These are phyloP conservation scores for Aphanomyces stellatus DNA, from an alignment of 352 stramenopile genomes.

Conservation along the genomic window DNA sequence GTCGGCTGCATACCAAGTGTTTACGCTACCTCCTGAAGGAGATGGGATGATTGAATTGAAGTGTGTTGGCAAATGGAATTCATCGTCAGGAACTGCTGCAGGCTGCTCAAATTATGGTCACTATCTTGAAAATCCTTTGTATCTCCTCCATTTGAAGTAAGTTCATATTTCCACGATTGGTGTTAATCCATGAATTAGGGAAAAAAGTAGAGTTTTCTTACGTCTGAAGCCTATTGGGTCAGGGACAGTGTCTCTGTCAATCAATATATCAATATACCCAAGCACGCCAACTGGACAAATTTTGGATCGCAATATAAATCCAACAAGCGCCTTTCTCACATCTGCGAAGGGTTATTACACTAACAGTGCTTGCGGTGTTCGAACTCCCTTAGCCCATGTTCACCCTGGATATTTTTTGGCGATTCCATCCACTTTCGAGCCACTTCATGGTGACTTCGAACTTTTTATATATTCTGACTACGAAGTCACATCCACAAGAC, in stretches of 20 bases:
- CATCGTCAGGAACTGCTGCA: slow-evolving; percentile 42
- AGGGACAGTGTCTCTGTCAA: slow-evolving; percentile 21
- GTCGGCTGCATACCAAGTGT: slow-evolving; percentile 23
- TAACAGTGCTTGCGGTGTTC: slow-evolving; percentile 43
- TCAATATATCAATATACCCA: slow-evolving; percentile 67
- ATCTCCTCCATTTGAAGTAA: slow-evolving; percentile 41
- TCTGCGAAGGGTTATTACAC: slow-evolving; percentile 53
- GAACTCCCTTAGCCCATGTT: slow-evolving; percentile 30
- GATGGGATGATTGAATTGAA: slow-evolving; percentile 37
- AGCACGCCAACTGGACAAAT: slow-evolving; percentile 48
- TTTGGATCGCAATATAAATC: slow-evolving; percentile 47
- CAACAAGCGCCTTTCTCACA: slow-evolving; percentile 39
- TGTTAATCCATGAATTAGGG: not conserved
- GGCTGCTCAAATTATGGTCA: slow-evolving; percentile 72
- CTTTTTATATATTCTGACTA: slow-evolving; percentile 46
- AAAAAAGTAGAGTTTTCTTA: slow-evolving; percentile 29
- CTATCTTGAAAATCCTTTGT: slow-evolving; percentile 78
- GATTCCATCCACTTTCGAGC: slow-evolving; percentile 71
- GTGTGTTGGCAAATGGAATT: slow-evolving; percentile 42
- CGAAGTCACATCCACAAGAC: slow-evolving; percentile 20
- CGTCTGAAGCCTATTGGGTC: slow-evolving; percentile 25
- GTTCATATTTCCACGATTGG: too few relatives aligned
- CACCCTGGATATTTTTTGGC: slow-evolving; percentile 55
- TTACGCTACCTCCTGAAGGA: slow-evolving; percentile 42
- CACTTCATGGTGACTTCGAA: slow-evolving; percentile 43